Evolutionary conservation across 495 filamentous ascomycete species (phyloP).

Genomic region (Penicillium tannophilum): DNA sequence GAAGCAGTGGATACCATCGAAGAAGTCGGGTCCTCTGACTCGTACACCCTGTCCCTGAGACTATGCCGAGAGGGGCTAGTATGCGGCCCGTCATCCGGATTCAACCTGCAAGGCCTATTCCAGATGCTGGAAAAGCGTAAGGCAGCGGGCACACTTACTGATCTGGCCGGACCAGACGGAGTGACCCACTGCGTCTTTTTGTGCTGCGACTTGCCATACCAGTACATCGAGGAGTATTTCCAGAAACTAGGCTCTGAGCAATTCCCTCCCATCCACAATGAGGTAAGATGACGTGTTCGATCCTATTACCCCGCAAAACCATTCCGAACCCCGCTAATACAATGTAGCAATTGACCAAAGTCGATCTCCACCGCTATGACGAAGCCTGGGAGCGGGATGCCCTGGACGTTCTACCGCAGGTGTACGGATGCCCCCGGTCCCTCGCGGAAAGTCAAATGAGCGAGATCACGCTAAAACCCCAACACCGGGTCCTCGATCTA

Average conservation of each 20-base stretch:
- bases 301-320: not conserved
- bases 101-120: constrained; percentile 57
- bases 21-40: constrained; percentile 54
- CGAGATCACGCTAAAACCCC: constrained; percentile 29
- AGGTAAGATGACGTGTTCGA: constrained; percentile 38
- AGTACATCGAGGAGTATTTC: constrained; percentile 64
- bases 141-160: constrained; percentile 39
- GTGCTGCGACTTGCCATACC: constrained; percentile 64
- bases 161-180: constrained; percentile 47
- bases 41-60: constrained; percentile 55
- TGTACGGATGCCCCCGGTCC: constrained; percentile 32
- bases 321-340: not conserved
- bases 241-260: constrained; percentile 50
- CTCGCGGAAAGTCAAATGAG: constrained; percentile 26
- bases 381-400: constrained; percentile 53
- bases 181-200: constrained; percentile 60
- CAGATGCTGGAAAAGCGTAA: constrained; percentile 54
- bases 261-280: constrained; percentile 59
- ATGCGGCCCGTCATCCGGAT: constrained; percentile 61
- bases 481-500: constrained; percentile 45
- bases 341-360: constrained; percentile 44
- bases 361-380: constrained; percentile 57
- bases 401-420: constrained; percentile 39
- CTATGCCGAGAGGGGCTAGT: constrained; percentile 60
- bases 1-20: constrained; percentile 54